Evolutionary conservation across 306 rosid species (phyloP), one percentile per base, ranked within the genome.

Genomic region (Prunus armeniaca): DNA sequence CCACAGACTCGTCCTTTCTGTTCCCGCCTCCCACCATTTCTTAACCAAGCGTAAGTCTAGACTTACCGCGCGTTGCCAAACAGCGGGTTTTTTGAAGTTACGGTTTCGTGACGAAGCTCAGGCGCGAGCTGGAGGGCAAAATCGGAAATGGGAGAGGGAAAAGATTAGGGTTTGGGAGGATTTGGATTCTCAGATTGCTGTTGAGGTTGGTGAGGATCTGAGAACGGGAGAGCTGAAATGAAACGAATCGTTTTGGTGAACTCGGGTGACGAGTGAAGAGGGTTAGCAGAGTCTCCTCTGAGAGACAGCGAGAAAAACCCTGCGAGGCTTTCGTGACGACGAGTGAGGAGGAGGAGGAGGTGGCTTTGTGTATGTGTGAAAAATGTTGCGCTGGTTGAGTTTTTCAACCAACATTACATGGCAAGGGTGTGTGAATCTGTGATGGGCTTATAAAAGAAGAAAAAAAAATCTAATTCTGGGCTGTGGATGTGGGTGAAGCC

Each of bases 11-110:
- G 2, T 87, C 96, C 72, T 84, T 84, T 79, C 87, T 79, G 80
- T 77, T 83, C 10, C 85, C 96, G 56, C 91, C 91, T 51, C 96
- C 96, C 28, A 71, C 91, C 96, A 91, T 91, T 69, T 81, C 77
- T 74, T 19, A 17, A n/a, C 47, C 81, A 52, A 38, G 38, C 78
- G 25, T 9, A 15, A 17, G 46, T 20, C 68, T 30, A 76, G 57
- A 45, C 32, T 8, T 51, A 75, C 9, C 45, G 9, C 65, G 55
- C 74, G 65, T 63, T 25, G 27, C 78, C 71, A 68, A 65, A 62
- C 61, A 67, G 24, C 25, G 43, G 58, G 9, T 10, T 28, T 27
- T 25, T 24, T 22, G 17, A 57, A 19, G 38, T 30, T 63, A 30
- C 24, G 45, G 67, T 3, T 63, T 3, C n/a, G 20, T 30, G 1